Conservation (phyloP, 2,329 filamentous ascomycete genomes). For the Pyrenochaeta sp. region DNA sequence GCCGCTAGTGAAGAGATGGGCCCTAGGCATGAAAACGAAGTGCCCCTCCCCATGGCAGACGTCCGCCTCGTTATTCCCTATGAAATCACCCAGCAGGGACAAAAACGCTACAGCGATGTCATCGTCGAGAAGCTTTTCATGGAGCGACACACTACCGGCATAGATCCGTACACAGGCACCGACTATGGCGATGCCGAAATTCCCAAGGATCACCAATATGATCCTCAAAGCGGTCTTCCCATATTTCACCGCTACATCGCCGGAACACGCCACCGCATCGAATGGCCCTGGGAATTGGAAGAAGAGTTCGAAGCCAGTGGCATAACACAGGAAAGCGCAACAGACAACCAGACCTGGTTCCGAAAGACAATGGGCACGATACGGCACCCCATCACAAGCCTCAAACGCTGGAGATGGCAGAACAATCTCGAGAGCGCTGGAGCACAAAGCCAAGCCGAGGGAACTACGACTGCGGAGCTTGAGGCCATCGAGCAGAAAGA, state of each 20-base stretch:
- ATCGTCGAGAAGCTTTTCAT: conserved; percentile 44
- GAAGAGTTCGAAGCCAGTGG: conserved; percentile 14
- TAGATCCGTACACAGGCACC: conserved; percentile 41
- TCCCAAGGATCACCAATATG: conserved; percentile 39
- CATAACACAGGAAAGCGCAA: conserved; percentile 9
- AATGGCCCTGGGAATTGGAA: conserved; percentile 43
- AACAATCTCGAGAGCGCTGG: conserved; percentile 5
- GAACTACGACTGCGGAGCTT: conserved; percentile 8
- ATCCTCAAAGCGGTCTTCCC: conserved; percentile 38
- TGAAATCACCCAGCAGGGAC: conserved; percentile 62
- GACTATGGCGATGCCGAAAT: conserved; percentile 36
- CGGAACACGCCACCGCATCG: conserved; percentile 41
- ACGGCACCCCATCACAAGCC: conserved; percentile 26
- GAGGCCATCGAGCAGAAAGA: conserved; percentile 22
- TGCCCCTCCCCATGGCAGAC: conserved; percentile 71
- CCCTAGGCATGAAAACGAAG: conserved; percentile 58
- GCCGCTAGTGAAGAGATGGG: conserved; percentile 39
- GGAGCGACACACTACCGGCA: conserved; percentile 42
- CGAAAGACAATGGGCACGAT: conserved; percentile 24
- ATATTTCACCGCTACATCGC: conserved; percentile 49
- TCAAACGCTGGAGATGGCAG: conserved; percentile 26
- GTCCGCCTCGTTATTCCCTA: conserved; percentile 82
- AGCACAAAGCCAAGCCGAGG: conserved; percentile 8
- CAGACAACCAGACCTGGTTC: conserved; percentile 21
- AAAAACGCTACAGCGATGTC: conserved; percentile 64